phyloP scores from a whole-genome alignment of 192 early-diverging fungal species.

The Mortierella hygrophila region DNA sequence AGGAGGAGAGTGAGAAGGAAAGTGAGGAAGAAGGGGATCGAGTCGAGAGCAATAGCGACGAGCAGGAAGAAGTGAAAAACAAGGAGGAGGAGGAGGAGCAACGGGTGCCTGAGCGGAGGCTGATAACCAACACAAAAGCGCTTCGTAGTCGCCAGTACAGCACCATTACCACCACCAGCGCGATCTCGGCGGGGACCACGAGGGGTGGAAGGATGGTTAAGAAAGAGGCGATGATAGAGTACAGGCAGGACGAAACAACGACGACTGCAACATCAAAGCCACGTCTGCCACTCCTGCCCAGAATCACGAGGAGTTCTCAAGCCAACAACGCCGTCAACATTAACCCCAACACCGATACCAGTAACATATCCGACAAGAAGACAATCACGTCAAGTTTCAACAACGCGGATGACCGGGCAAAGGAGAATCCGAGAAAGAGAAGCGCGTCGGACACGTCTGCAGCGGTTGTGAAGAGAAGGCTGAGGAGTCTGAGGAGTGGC shows the following conservation, averaged over 20 bases:
- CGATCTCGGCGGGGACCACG: neutral
- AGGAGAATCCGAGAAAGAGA: neutral
- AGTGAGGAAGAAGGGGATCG: neutral
- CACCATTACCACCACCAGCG: neutral
- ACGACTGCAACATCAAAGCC: neutral
- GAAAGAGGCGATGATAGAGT: neutral
- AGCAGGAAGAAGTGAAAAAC: too few species aligned
- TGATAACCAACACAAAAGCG: neutral
- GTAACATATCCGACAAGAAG: neutral
- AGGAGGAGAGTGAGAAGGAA: neutral
- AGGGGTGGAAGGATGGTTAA: neutral
- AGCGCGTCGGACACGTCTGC: neutral
- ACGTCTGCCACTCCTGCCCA: neutral
- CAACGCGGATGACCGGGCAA: neutral
- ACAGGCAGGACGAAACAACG: neutral
- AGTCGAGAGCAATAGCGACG: too few species aligned
- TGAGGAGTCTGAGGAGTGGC: neutral
- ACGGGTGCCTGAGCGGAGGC: neutral
- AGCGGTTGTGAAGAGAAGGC: neutral
- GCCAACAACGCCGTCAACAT: neutral
- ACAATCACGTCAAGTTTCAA: neutral
- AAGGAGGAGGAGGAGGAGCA: neutral
- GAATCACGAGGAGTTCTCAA: neutral
- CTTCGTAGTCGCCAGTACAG: neutral
- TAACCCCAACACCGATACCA: neutral